These are phyloP conservation scores for Penicillium lividum DNA, from an alignment of 495 filamentous ascomycete genomes.

Conservation along the genomic window DNA sequence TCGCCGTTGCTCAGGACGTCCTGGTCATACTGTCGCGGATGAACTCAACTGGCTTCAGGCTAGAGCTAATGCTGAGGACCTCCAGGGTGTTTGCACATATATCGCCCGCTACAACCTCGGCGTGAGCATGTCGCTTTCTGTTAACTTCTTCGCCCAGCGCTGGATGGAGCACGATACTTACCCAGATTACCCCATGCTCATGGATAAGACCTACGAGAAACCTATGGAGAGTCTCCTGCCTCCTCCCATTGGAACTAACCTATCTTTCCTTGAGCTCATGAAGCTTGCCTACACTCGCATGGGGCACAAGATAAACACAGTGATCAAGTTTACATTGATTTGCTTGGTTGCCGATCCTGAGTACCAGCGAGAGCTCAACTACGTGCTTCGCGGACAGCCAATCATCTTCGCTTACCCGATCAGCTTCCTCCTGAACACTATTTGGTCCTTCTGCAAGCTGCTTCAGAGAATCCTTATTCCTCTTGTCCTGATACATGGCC, in stretches of 20 bases:
- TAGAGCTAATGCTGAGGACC: background rate
- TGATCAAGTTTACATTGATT: conserved; percentile 2
- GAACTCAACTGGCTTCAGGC: conserved; percentile 4
- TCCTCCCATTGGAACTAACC: conserved; percentile 1
- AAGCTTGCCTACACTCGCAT: background rate
- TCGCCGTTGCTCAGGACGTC: conserved; percentile 1
- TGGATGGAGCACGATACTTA: conserved; percentile 4
- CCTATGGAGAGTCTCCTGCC: background rate
- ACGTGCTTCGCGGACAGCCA: background rate
- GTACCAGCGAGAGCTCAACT: conserved; percentile 10
- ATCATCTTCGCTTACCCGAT: conserved; percentile 1
- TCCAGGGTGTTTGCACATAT: background rate
- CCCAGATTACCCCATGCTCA: background rate
- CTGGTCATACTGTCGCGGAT: background rate
- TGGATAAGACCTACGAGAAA: conserved; percentile 7
- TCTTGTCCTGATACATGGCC: conserved; percentile 4
- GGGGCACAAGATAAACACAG: background rate
- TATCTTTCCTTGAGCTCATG: background rate
- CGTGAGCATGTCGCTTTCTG: background rate
- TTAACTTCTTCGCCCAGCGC: conserved; percentile 6
- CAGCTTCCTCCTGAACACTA: background rate
- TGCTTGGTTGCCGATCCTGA: conserved; percentile 5
- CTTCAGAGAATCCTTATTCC: conserved; percentile 4
- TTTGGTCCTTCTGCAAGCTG: conserved; percentile 7
- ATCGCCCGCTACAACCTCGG: conserved; percentile 5